Percentiles rank a stretch among this genome's conserved stretches.
phyloP scores from a whole-genome alignment of 352 stramenopile genomes.

The Phytophthora pluvialis region DNA sequence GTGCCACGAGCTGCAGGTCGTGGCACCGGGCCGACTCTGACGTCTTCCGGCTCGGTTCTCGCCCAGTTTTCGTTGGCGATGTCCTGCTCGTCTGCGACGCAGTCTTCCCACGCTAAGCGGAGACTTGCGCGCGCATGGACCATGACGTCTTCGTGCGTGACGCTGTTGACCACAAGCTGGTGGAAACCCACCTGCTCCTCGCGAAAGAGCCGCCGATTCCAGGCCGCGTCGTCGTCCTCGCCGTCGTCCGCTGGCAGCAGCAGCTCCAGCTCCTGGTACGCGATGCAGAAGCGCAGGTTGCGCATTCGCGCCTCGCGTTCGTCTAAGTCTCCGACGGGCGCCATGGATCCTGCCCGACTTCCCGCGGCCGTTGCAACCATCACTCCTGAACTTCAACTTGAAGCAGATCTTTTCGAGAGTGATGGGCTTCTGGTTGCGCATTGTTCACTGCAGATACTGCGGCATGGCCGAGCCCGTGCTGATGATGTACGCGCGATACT shows the following conservation, averaged over 20 bases:
- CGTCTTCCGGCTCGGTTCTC: constrained; percentile 8
- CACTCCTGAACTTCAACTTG: constrained; percentile 27
- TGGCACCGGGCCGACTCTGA: constrained; percentile 24
- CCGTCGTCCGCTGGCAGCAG: constrained; percentile 17
- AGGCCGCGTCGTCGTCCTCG: neutral
- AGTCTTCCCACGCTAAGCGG: constrained; percentile 13
- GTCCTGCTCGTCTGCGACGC: neutral
- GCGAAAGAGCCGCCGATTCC: constrained; percentile 11
- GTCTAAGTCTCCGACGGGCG: neutral
- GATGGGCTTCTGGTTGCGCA: neutral
- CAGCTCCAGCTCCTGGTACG: constrained; percentile 13
- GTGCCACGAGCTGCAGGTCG: constrained; percentile 45
- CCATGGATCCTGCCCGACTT: neutral
- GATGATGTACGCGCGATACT: constrained; percentile 60
- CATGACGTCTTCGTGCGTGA: constrained; percentile 19
- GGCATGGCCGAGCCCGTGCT: constrained; percentile 45
- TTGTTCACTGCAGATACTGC: constrained; percentile 38
- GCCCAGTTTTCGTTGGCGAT: constrained; percentile 13
- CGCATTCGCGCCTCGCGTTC: constrained; percentile 8
- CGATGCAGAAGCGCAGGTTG: constrained; percentile 24
- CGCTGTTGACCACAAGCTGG: constrained; percentile 6
- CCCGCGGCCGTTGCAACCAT: constrained; percentile 3
- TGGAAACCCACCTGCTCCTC: constrained; percentile 17
- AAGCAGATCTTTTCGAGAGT: constrained; percentile 1
- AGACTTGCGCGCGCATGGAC: constrained; percentile 20